Evolutionary conservation across 164 flowering plant genomes (phyloP).

Genomic region (Vitis cinerea): DNA sequence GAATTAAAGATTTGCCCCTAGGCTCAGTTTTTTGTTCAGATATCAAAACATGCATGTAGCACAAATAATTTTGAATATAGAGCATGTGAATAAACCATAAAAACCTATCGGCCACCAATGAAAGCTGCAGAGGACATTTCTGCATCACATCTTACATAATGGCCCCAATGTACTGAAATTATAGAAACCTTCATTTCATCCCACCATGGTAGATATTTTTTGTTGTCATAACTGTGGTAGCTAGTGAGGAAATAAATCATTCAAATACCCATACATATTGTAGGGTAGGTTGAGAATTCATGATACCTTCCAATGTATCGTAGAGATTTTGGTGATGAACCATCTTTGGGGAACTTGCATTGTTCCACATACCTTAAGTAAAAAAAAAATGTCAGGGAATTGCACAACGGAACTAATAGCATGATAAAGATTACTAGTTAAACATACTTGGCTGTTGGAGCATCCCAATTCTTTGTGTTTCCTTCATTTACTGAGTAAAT

Average conservation of each 20-base stretch:
- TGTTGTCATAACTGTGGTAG: neutral
- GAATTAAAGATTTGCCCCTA: neutral
- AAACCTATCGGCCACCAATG: neutral
- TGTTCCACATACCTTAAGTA: slow-evolving; percentile 71
- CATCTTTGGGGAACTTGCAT: slow-evolving; percentile 90
- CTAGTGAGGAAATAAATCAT: neutral
- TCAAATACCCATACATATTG: neutral
- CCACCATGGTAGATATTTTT: neutral
- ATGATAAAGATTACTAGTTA: neutral
- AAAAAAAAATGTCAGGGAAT: slow-evolving; percentile 1
- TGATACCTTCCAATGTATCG: slow-evolving; percentile 93
- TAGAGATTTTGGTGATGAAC: slow-evolving; percentile 83
- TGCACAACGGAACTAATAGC: slow-evolving; percentile 4
- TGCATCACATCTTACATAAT: neutral
- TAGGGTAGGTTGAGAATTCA: neutral
- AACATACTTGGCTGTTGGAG: slow-evolving; percentile 79
- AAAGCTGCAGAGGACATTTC: neutral
- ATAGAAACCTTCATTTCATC: neutral
- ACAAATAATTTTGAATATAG: neutral
- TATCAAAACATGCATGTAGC: neutral
- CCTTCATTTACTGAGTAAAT: slow-evolving; percentile 99
- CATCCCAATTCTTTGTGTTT: slow-evolving; percentile 97
- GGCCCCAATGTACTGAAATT: neutral
- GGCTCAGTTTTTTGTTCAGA: neutral
- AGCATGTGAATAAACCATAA: neutral